Evolutionary conservation across 106 monocot genomes (phyloP), one percentile per base, ranked within the genome.

Genomic region (Platanthera zijinensis): DNA sequence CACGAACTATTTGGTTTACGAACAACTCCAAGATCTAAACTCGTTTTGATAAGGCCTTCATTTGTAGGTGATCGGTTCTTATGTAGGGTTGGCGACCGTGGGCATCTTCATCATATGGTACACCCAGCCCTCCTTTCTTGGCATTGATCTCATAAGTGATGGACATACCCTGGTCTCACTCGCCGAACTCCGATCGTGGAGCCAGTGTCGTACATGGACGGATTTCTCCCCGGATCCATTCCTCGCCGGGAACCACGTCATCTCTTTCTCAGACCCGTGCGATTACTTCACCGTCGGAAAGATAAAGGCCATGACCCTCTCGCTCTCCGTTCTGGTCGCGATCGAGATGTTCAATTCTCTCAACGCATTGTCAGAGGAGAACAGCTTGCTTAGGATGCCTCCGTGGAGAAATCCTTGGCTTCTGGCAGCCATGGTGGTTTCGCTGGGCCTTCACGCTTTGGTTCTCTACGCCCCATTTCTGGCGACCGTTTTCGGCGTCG

Each of bases 301-400:
- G 78, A 82, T 87, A 5, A 94, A 94, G 77, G 91, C 94, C 1
- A 87, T 78, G 72, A 89, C 94, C 2, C 69, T 95, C 1, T 95
- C 94, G 0, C 73, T 95, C 2, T 94, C 94, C 10, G 94, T 95
- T 32, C 57, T 95, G 50, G 94, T 95, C 4, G 78, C 94, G 1
- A 89, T 95, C 17, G 91, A 95, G 80, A 89, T 95, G 94, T 89
- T 95, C 69, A 95, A 95, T 69, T 87, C 94, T 4, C 84, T 95
- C 52, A 95, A 91, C 71, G 94, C 91, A 6, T 69, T 95, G 1
- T 91, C 91, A 0, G 94, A 95, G 74, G 94, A 91, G 7, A 87
- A 79, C 61, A 91, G 94, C 76, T 57, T 95, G 13, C n/a, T 94
- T 0, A 62, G 53, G 48, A 89, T 94, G 90, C 93, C 93, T 45